These are phyloP conservation scores for Fraxinus greggii DNA, from an alignment of 305 asterid genomes.

Conservation along the genomic window DNA sequence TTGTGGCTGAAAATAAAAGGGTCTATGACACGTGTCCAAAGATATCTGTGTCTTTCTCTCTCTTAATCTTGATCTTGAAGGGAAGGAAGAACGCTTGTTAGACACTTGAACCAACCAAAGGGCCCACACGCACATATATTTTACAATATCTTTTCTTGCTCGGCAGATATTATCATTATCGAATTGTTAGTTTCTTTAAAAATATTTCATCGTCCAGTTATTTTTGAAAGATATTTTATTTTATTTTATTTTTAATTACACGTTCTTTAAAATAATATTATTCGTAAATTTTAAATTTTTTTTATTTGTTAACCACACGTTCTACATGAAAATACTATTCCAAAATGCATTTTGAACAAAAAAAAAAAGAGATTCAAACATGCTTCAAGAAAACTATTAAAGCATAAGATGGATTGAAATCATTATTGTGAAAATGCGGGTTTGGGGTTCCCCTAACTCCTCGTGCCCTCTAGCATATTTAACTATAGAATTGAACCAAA, in stretches of 20 bases:
- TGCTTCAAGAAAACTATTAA: not conserved
- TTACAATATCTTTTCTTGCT: slow-evolving; percentile 18
- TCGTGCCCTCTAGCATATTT: not conserved
- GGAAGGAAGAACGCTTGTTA: slow-evolving; percentile 13
- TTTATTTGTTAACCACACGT: no score
- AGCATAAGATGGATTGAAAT: no score
- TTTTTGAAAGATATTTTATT: no score
- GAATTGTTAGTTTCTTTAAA: not conserved
- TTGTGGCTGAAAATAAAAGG: slow-evolving; percentile 42
- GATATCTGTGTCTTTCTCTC: not conserved
- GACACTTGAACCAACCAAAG: slow-evolving; percentile 31
- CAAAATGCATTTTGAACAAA: no score
- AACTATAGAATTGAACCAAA: no score
- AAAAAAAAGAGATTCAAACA: no score
- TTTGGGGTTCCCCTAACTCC: not conserved
- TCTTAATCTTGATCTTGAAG: slow-evolving; percentile 17
- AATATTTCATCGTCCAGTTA: not conserved
- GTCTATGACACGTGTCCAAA: slow-evolving; percentile 38
- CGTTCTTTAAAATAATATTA: no score
- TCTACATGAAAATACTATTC: no score
- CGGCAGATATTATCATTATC: not conserved
- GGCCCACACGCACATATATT: not conserved
- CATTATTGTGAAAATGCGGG: not conserved
- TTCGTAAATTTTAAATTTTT: no score
- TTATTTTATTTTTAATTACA: no score